Base-by-base conservation (phyloP, 2,329 filamentous ascomycete species). In the Leptodontidium sp. region DNA sequence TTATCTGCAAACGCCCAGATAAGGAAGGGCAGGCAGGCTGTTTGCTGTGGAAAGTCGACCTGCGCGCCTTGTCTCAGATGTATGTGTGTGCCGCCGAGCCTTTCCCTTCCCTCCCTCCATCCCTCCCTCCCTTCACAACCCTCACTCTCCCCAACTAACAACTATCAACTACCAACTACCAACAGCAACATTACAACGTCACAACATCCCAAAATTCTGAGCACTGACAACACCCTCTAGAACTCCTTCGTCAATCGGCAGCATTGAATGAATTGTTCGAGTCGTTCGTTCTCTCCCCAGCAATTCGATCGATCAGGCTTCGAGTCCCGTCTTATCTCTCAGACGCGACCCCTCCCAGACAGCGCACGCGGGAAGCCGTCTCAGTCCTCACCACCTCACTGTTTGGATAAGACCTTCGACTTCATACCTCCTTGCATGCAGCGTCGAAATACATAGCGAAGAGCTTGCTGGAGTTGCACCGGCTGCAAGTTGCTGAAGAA, bases 341-440 rank as follows among this genome's bases (percentile, higher is more conserved):
- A 21, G 17, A 43, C 17, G 26, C 53, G 15, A 32, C 38, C 68
- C 29, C 53, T 62, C 55, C 17, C 58, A 21, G 21, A 21, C 21
- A 29, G n/a, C 9, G 15, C 61, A 14, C 15, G n/a, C 53, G 8
- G 55, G 15, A 49, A 65, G 58, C 50, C 47, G 47, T 35, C 24
- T 11, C 65, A 65, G 65, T 65, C 65, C 62, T 65, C 65, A 11
- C 65, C 26, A 52, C 26, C 26, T 57, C 35, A 15, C 57, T 15
- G 49, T 55, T 52, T 53, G 52, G 38, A 68, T 63, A 63, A 63
- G 67, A 57, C 50, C 24, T 45, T 40, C 52, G 29, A 50, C 35
- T 15, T 61, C 63, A 17, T 26, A 63, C 26, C 45, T 67, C 63
- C 65, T 69, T 70, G 47, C 65, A 69, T 71, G 67, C 55, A 65